Evolutionary conservation across 2,329 filamentous ascomycete species (phyloP).

Genomic region (Coniochaeta prunicola): DNA sequence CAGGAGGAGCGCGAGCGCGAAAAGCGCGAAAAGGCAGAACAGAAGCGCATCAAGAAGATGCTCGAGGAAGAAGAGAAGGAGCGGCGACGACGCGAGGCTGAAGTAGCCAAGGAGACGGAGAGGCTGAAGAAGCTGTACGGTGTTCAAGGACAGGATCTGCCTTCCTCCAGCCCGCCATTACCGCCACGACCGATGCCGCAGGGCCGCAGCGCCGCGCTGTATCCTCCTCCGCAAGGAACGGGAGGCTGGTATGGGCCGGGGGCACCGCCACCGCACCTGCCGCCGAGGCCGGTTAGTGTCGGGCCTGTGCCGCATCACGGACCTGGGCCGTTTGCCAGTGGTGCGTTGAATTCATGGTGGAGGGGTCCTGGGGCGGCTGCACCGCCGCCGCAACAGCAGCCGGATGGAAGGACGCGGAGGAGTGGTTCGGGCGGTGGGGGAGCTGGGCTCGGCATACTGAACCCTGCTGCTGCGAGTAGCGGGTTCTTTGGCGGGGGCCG

Average conservation of each 20-base stretch:
- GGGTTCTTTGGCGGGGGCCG: constrained; percentile 15
- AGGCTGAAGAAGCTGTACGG: constrained; percentile 65
- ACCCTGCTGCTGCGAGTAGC: constrained; percentile 14
- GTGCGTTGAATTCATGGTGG: constrained; percentile 20
- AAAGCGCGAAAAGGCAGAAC: constrained; percentile 46
- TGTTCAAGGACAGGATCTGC: constrained; percentile 38
- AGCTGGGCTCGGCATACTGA: constrained; percentile 1
- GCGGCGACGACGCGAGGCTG: constrained; percentile 44
- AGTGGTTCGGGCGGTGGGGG: neutral
- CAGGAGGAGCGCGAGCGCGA: constrained; percentile 48
- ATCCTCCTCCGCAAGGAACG: constrained; percentile 19
- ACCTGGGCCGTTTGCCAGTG: constrained; percentile 5
- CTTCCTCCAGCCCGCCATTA: constrained; percentile 16
- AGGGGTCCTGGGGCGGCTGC: constrained; percentile 12
- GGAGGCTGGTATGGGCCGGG: constrained; percentile 5
- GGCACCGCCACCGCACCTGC: constrained; percentile 14
- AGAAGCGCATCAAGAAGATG: constrained; percentile 56
- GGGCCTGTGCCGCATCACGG: constrained; percentile 26
- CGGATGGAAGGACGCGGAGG: constrained; percentile 2
- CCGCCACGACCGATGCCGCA: constrained; percentile 13
- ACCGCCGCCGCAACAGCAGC: constrained; percentile 14
- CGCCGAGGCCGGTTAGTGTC: constrained; percentile 40
- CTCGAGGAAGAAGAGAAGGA: constrained; percentile 60
- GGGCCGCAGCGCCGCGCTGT: constrained; percentile 3
- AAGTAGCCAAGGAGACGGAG: constrained; percentile 75